Evolutionary conservation across 176 grass and related monocot species (phyloP).

Genomic region (Tillandsia fasciculata): DNA sequence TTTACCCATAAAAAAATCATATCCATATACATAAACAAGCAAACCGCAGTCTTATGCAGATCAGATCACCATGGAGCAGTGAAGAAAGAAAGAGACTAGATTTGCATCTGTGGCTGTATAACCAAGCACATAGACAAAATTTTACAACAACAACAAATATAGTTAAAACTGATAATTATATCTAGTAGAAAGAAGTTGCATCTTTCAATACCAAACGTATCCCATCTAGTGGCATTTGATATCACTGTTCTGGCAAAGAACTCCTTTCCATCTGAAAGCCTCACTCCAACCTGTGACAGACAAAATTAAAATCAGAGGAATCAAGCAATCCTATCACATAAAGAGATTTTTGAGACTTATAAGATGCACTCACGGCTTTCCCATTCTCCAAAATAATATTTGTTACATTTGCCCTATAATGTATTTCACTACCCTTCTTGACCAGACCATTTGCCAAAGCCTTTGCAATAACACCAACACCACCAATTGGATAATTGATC

Average conservation of each 20-base stretch:
- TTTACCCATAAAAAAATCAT: no score
- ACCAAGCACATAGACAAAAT: no score
- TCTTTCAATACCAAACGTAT: conserved; percentile 72
- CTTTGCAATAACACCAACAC: conserved; percentile 73
- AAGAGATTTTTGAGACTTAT: conserved; percentile 5
- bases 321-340: neutral
- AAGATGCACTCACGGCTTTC: conserved; percentile 74
- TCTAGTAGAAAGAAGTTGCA: neutral
- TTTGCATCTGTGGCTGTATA: no score
- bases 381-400: conserved; percentile 75
- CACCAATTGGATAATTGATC: conserved; percentile 89
- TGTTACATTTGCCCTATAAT: conserved; percentile 77
- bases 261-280: conserved; percentile 71
- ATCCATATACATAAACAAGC: no score
- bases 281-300: conserved; percentile 57
- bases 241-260: conserved; percentile 84
- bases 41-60: no score
- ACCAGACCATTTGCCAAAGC: conserved; percentile 82
- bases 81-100: no score
- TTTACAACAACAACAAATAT: no score
- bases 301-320: conserved; percentile 13
- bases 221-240: conserved; percentile 99
- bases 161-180: neutral
- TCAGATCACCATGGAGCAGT: no score
- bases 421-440: conserved; percentile 66